A percentile compares a stretch with the other conserved stretches of the same genome.
phyloP scores from a whole-genome alignment of 371 early-diverging fungal genomes.

The Apophysomyces variabilis region DNA sequence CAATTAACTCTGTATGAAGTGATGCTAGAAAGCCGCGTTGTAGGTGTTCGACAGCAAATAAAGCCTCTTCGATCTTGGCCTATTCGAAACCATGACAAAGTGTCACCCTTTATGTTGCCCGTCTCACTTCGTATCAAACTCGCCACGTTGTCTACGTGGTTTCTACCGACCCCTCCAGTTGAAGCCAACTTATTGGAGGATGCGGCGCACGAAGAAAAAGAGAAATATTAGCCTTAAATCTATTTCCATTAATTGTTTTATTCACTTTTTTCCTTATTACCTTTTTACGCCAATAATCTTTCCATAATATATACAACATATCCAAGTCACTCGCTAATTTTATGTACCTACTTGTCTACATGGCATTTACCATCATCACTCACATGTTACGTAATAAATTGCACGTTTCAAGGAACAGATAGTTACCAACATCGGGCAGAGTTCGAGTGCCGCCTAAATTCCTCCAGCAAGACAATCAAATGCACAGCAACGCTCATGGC shows the following conservation, averaged over 20 bases:
- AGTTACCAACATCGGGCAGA: too few relatives aligned
- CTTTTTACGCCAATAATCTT: background rate
- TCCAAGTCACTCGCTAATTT: constrained; percentile 2
- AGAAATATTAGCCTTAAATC: background rate
- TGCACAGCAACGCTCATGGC: too few relatives aligned
- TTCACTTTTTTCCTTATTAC: background rate
- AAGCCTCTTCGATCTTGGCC: constrained; percentile 29
- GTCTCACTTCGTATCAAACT: constrained; percentile 35
- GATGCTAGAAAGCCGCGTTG: constrained; percentile 37
- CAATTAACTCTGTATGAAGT: constrained; percentile 32
- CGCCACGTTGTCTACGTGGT: constrained; percentile 29
- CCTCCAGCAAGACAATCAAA: too few relatives aligned
- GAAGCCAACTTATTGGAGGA: constrained; percentile 1
- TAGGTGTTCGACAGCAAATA: constrained; percentile 38
- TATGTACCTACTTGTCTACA: background rate
- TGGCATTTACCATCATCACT: background rate
- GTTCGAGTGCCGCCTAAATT: too few relatives aligned
- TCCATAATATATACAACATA: background rate
- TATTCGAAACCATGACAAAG: constrained; percentile 19
- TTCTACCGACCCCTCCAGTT: constrained; percentile 8
- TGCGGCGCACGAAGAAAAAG: background rate
- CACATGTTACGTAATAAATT: constrained; percentile 7
- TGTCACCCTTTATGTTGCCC: constrained; percentile 20
- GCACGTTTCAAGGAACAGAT: background rate
- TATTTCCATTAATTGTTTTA: background rate